These are phyloP conservation scores for Hypoxylon lienhwacheense DNA, from an alignment of 495 filamentous ascomycete species.

Conservation along the genomic window DNA sequence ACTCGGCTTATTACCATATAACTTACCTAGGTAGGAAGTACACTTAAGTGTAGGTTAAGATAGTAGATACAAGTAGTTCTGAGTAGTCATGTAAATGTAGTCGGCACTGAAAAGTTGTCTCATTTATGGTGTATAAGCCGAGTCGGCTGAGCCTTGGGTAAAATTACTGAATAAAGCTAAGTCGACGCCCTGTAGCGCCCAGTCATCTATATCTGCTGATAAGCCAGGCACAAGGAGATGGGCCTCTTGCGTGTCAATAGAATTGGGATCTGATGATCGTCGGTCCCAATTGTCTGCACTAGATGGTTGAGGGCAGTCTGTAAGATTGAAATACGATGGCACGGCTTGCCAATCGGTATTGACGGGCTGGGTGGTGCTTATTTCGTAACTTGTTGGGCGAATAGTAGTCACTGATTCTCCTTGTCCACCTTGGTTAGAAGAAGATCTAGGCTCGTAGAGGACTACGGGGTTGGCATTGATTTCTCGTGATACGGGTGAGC, in stretches of 20 bases:
- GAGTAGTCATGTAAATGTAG: neutral
- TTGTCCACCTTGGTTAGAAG: neutral
- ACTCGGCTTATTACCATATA: too few relatives aligned
- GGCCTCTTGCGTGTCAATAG: neutral
- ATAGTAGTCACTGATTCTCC: neutral
- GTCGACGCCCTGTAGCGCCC: slow-evolving; percentile 47
- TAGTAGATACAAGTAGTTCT: too few relatives aligned
- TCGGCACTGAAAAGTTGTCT: neutral
- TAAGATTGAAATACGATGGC: neutral
- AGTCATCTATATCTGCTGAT: slow-evolving; percentile 37
- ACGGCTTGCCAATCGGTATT: slow-evolving; percentile 20
- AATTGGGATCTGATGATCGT: neutral
- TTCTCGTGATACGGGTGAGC: neutral
- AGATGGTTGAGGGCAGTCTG: neutral
- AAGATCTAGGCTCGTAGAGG: neutral
- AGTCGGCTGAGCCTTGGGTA: slow-evolving; percentile 15
- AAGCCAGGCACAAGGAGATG: slow-evolving; percentile 31
- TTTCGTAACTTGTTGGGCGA: slow-evolving; percentile 5
- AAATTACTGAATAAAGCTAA: slow-evolving; percentile 46
- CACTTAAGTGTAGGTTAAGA: too few relatives aligned
- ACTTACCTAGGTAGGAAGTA: too few relatives aligned
- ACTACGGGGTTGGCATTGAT: neutral
- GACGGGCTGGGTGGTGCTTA: slow-evolving; percentile 2
- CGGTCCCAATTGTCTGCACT: neutral
- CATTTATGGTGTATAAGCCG: neutral